Conservation (phyloP, 441 rosid species). For the Populus tomentosa region DNA sequence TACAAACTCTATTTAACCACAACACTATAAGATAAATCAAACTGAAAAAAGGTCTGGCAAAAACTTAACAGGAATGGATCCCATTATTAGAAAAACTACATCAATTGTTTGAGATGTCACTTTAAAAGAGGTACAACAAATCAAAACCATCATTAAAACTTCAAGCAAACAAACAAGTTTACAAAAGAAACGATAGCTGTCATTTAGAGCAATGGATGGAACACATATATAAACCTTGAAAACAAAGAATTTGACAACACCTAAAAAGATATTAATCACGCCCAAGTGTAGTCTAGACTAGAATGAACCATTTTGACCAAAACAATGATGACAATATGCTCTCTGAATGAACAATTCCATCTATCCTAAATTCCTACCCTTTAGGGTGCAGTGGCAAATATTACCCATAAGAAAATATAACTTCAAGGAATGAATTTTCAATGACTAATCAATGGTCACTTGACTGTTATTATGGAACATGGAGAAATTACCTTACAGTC, state of each 20-base stretch:
- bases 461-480: neutral
- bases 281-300: neutral
- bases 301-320: neutral
- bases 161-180: neutral
- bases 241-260: neutral
- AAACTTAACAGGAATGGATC: neutral
- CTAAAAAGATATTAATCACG: neutral
- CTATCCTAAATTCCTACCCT: neutral
- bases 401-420: neutral
- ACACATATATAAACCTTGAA: neutral
- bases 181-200: neutral
- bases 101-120: neutral
- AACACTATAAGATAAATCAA: neutral
- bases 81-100: neutral
- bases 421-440: neutral
- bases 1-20: neutral
- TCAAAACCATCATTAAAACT: neutral
- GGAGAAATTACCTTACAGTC: slow-evolving; percentile 72
- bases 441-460: neutral
- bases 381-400: neutral
- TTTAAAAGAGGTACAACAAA: neutral
- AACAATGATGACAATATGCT: neutral
- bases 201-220: neutral
- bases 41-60: neutral
- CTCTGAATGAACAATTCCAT: neutral